A percentile compares a stretch with the other conserved stretches of the same genome.
These are phyloP conservation scores for Lactarius evosmus DNA, from an alignment of 768 basidiomycete species.

Conservation along the genomic window DNA sequence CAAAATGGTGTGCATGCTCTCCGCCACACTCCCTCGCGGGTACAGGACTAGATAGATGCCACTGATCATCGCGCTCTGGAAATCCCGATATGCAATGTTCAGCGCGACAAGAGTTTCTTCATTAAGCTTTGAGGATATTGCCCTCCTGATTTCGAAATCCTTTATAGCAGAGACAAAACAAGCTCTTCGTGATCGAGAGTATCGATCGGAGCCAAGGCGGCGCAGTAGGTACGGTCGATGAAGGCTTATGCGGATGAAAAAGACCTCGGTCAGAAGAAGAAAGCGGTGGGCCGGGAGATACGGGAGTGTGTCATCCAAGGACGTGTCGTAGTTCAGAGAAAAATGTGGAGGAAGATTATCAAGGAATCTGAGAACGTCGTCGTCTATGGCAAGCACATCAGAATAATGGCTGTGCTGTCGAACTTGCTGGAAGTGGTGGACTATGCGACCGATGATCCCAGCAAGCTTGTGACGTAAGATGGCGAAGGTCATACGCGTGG, in stretches of 20 bases:
- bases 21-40: conserved; percentile 65
- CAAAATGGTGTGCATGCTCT: conserved; percentile 72
- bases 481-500: conserved; percentile 84
- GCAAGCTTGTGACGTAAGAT: conserved; percentile 83
- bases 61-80: conserved; percentile 86
- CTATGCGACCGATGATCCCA: conserved; percentile 82
- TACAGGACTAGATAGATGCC: conserved; percentile 83
- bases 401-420: conserved; percentile 73
- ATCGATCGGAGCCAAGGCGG: conserved; percentile 73
- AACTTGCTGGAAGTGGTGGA: conserved; percentile 90
- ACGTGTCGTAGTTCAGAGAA: conserved; percentile 69
- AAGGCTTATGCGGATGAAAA: conserved; percentile 79
- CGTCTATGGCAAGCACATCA: conserved; percentile 79
- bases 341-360: conserved; percentile 76
- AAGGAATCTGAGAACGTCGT: conserved; percentile 77
- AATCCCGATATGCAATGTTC: conserved; percentile 81
- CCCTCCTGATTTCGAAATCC: conserved; percentile 76
- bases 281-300: conserved; percentile 84
- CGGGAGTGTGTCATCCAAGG: conserved; percentile 60
- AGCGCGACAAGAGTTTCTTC: conserved; percentile 66
- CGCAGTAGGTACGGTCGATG: conserved; percentile 88
- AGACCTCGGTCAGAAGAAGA: conserved; percentile 83
- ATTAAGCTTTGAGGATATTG: conserved; percentile 58
- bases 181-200: conserved; percentile 73
- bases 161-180: conserved; percentile 90